Conservation (phyloP, 208 protist species). For the Trypanosoma scelopori region DNA sequence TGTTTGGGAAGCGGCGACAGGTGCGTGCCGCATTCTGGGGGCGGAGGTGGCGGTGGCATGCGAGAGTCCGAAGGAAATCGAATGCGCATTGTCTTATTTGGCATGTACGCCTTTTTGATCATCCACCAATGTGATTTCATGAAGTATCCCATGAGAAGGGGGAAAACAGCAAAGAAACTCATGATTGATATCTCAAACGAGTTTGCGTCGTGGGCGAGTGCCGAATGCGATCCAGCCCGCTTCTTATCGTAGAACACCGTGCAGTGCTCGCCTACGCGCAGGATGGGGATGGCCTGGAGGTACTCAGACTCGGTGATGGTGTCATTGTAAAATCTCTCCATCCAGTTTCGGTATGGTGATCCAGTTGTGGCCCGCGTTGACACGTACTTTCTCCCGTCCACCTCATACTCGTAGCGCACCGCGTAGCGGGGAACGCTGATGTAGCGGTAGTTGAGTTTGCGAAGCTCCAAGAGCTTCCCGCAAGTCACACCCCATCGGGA, state of each 20-base stretch:
- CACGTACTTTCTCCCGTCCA: constrained; percentile 78
- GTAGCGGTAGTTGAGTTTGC: constrained; percentile 86
- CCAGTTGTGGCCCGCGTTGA: constrained; percentile 81
- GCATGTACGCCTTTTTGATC: constrained; percentile 72
- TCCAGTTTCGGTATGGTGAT: constrained; percentile 82
- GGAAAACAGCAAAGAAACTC: constrained; percentile 73
- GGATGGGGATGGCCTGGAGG: constrained; percentile 83
- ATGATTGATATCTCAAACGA: constrained; percentile 87
- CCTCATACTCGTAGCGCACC: constrained; percentile 82
- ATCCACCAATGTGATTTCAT: constrained; percentile 86
- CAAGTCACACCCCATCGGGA: constrained; percentile 67
- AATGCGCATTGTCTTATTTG: constrained; percentile 78
- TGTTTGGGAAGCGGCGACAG: constrained; percentile 55
- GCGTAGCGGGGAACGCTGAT: constrained; percentile 84
- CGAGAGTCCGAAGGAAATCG: constrained; percentile 65
- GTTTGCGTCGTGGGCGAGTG: constrained; percentile 85
- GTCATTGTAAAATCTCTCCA: constrained; percentile 75
- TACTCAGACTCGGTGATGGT: constrained; percentile 90
- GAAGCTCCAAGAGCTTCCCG: constrained; percentile 82
- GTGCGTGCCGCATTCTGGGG: constrained; percentile 47
- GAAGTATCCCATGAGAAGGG: constrained; percentile 78
- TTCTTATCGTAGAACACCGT: constrained; percentile 88
- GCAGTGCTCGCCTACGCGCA: constrained; percentile 79
- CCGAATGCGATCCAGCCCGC: constrained; percentile 60
- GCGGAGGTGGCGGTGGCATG: constrained; percentile 45